Conservation (phyloP, 441 rosid species). For the Mallotus japonicus region DNA sequence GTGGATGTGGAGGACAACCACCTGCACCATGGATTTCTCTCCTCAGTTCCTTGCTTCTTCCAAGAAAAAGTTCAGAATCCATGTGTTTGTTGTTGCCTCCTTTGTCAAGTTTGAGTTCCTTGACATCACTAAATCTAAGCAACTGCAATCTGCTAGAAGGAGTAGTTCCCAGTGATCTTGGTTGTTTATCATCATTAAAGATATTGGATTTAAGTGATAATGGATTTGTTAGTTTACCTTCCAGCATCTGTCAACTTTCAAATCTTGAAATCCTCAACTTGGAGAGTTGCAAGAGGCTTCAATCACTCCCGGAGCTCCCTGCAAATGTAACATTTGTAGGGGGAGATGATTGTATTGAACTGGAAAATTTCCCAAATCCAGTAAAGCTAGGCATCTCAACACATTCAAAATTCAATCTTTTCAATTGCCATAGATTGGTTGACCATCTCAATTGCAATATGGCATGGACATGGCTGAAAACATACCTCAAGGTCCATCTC, state of each 20-base stretch:
- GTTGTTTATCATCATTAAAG: slow-evolving; percentile 19
- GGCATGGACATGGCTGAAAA: slow-evolving; percentile 6
- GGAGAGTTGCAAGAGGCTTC: slow-evolving; percentile 34
- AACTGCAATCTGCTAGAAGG: slow-evolving; percentile 17
- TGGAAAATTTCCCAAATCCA: slow-evolving; percentile 17
- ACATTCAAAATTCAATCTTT: not conserved
- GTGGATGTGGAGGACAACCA: slow-evolving; percentile 10
- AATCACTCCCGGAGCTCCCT: slow-evolving; percentile 42
- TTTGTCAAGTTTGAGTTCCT: not conserved
- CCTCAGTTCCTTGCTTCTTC: not conserved
- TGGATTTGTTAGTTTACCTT: slow-evolving; percentile 35
- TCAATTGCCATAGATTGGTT: not conserved
- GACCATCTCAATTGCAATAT: not conserved
- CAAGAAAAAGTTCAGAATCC: not conserved
- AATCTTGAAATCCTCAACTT: slow-evolving; percentile 29
- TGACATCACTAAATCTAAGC: slow-evolving; percentile 7
- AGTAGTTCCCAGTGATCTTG: not conserved
- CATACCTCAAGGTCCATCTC: not conserved
- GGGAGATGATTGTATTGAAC: slow-evolving; percentile 32
- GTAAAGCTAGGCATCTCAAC: not conserved
- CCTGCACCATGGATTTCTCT: not conserved
- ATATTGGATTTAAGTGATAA: slow-evolving; percentile 33
- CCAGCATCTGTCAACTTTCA: slow-evolving; percentile 27
- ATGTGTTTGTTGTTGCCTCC: slow-evolving; percentile 6
- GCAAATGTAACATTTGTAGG: slow-evolving; percentile 18